A percentile compares a stretch with the other conserved stretches of the same genome.
phyloP scores from a whole-genome alignment of 768 basidiomycete genomes.

The Boletus sp. region DNA sequence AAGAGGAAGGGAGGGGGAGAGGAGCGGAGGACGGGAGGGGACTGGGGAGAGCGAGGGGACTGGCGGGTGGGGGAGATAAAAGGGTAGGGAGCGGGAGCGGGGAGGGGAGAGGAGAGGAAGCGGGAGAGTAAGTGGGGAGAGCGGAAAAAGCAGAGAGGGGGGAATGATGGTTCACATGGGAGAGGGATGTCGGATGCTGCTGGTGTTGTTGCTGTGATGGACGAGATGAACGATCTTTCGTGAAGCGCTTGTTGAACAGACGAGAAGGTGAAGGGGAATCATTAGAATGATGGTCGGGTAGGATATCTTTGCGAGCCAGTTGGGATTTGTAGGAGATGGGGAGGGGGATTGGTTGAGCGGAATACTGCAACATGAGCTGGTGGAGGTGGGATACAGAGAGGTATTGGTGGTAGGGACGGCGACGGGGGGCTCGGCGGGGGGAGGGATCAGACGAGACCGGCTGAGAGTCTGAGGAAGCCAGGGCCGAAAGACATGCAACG shows the following conservation, averaged over 20 bases:
- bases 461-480: conserved; percentile 31
- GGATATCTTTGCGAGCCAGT: conserved; percentile 32
- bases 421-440: conserved; percentile 26
- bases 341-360: conserved; percentile 34
- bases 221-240: conserved; percentile 29
- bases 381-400: conserved; percentile 29
- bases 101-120: conserved; percentile 28
- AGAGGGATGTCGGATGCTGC: not conserved
- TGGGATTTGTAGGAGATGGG: conserved; percentile 32
- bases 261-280: conserved; percentile 27
- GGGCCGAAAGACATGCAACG: conserved; percentile 31
- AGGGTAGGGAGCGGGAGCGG: conserved; percentile 32
- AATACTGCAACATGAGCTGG: conserved; percentile 61
- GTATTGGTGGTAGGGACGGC: conserved; percentile 33
- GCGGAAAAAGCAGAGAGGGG: conserved; percentile 8
- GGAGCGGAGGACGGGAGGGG: conserved; percentile 34
- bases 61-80: conserved; percentile 25
- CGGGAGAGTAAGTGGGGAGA: conserved; percentile 11
- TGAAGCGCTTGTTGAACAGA: conserved; percentile 35
- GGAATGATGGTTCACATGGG: conserved; percentile 17
- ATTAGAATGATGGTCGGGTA: conserved; percentile 29
- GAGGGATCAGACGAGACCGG: conserved; percentile 55
- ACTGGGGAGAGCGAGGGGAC: conserved; percentile 36
- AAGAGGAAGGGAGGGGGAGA: conserved; percentile 33
- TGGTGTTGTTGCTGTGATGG: conserved; percentile 18